Percentiles rank a stretch among this genome's conserved stretches.
Conservation (phyloP, 1,139 yeast genomes). For the Yamadazyma conglobata region DNA sequence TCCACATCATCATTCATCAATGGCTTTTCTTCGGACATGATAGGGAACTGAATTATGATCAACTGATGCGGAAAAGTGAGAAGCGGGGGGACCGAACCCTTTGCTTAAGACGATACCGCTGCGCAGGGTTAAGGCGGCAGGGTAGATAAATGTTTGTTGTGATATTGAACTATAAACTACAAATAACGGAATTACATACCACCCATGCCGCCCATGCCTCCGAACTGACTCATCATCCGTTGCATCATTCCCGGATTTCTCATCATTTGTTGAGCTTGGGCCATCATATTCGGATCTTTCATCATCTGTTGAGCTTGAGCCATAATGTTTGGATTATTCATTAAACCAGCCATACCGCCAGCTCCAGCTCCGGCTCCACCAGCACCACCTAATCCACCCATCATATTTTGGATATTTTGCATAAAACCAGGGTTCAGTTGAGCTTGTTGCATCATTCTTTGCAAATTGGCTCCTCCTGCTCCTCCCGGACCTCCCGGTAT, state of each 20-base stretch:
- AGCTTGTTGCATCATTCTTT: conserved; percentile 47
- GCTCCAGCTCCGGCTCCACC: conserved; percentile 52
- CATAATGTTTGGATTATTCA: conserved; percentile 44
- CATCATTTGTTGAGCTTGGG: conserved; percentile 53
- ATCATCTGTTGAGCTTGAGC: conserved; percentile 54
- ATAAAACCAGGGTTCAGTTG: conserved; percentile 51
- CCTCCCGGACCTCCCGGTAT: conserved; percentile 17
- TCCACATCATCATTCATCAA: conserved; percentile 37
- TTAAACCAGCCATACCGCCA: conserved; percentile 53
- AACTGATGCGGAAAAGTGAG: too few species aligned
- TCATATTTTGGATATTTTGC: conserved; percentile 27
- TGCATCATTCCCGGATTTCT: conserved; percentile 61
- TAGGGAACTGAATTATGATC: too few species aligned
- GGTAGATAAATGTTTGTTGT: too few species aligned
- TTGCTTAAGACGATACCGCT: too few species aligned
- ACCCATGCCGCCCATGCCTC: conserved; percentile 6
- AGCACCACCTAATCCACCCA: conserved; percentile 42
- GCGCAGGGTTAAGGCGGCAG: too few species aligned
- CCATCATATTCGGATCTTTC: conserved; percentile 77
- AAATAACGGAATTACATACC: too few species aligned
- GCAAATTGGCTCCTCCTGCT: conserved; percentile 24
- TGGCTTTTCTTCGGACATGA: too few species aligned
- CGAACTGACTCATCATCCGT: conserved; percentile 72
- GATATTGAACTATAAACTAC: too few species aligned
- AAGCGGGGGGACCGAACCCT: too few species aligned